Base-by-base conservation (phyloP, 352 stramenopile species). In the Phytophthora pseudosyringae region DNA sequence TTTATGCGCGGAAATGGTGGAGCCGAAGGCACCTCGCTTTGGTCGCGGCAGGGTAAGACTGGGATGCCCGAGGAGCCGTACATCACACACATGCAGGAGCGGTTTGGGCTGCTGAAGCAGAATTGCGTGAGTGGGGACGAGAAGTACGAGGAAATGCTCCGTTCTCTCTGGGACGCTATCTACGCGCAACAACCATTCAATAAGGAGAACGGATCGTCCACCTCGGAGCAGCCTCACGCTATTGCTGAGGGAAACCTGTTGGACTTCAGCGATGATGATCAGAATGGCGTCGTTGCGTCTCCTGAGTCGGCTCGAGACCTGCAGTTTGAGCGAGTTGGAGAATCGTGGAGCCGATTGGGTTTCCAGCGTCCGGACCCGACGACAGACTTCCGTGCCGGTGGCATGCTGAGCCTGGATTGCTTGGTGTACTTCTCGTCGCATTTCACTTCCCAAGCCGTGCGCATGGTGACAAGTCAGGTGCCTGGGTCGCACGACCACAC, bases 311-410 rank as follows among this genome's bases (percentile, higher is more conserved):
- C 56, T 7, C 28, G 59, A 12, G 69, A 71, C 4, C 41, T 76
- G 33, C 61, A 78, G 48, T 95, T 90, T 63, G 87, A 95, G 52
- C 80, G 81, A 1, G 72, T 88, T 31, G 87, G 87, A 28, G 78
- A 91, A 49, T 80, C 83, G 0, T 95, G 87, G 87, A 94, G 85
- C 49, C 83, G 82, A 18, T 67, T 95, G 44, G 87, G 87, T 5
- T 95, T 95, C 51, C 87, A 95, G 49, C 83, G 87, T 28, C 85
- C 87, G 5, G 87, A 95, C 61, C 87, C 87, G 32, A 95, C 87
- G 7, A 95, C 87, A 2, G 87, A 95, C 59, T 95, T 95, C 50
- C 85, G 87, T 54, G 85, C 87, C 4, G 87, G 87, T 47, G 87
- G 87, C 16, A 83, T 93, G 70, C 54, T 95, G 49, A 93, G 83